A percentile compares a stretch with the other conserved stretches of the same genome.
phyloP scores from a whole-genome alignment of 2,329 filamentous ascomycete species.

The Claviceps sp. region DNA sequence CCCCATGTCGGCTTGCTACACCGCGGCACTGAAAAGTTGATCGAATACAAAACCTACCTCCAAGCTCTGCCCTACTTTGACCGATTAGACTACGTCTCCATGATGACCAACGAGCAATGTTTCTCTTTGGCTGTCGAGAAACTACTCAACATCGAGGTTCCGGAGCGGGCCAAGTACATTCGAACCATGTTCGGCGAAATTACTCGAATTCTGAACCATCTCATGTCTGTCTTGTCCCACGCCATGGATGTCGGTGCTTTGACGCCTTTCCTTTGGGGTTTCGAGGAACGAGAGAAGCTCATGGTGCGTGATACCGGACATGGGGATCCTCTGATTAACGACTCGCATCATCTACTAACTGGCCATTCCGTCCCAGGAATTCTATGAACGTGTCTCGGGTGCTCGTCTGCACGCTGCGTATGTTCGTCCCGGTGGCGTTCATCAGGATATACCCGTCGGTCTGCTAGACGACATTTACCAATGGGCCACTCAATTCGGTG shows the following conservation, averaged over 20 bases:
- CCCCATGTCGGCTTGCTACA: constrained; percentile 94
- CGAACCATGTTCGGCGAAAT: constrained; percentile 92
- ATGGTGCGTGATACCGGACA: constrained; percentile 55
- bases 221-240: constrained; percentile 95
- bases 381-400: constrained; percentile 97
- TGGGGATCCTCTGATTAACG: too few species aligned
- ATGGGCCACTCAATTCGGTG: constrained; percentile 97
- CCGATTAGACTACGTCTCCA: constrained; percentile 95
- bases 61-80: constrained; percentile 98
- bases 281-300: constrained; percentile 98
- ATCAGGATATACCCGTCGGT: constrained; percentile 85
- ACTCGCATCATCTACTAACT: not conserved
- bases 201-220: constrained; percentile 86
- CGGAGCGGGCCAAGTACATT: constrained; percentile 92
- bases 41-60: constrained; percentile 99
- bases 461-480: constrained; percentile 98
- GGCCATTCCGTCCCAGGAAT: constrained; percentile 53
- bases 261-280: constrained; percentile 98
- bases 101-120: constrained; percentile 99
- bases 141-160: constrained; percentile 91
- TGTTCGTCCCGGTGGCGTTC: constrained; percentile 89
- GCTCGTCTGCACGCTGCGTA: constrained; percentile 96
- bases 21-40: constrained; percentile 96
- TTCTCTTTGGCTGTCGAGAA: constrained; percentile 95
- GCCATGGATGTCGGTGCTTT: constrained; percentile 98